Evolutionary conservation across 495 filamentous ascomycete species (phyloP), one percentile per base, ranked within the genome.

Genomic region (Hyaloscypha bicolor): DNA sequence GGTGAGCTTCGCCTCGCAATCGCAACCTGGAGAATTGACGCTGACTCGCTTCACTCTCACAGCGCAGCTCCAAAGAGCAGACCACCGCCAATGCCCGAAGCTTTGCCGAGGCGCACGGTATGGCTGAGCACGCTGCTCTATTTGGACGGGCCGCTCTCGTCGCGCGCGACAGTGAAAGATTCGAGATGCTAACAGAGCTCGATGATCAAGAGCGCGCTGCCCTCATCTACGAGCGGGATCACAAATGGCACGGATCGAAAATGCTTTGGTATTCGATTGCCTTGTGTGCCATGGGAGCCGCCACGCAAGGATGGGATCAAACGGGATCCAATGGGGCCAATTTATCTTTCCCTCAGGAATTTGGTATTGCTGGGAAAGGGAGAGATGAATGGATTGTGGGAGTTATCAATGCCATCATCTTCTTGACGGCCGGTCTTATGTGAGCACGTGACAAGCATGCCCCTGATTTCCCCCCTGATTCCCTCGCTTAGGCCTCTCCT

Each of bases 301-400:
- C 88, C 6, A 55, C 90, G 35, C 89, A 92, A 72, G 88, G 88
- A 30, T 90, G 88, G 87, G 87, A 90, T 61, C 88, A 90, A 74
- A 68, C 66, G 8, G 65, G 65, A 37, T 51, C 52, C 22, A 70
- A 70, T 42, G 68, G 68, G 6, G 68, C 68, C 42, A 70, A 70
- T 42, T 37, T 62, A 22, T 52, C 53, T 51, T 69, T 65, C 42
- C 64, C 29, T 9, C 32, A 69, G 12, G 64, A 69, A 8, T 76
- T 76, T 57, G 67, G 72, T 32, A 75, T 76, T 66, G 79, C 56
- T 60, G 56, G 62, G 16, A 59, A 19, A 31, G 33, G 37, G 3
- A 69, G 67, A 14, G 85, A 90, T 71, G 73, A 80, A 31, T 88
- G 86, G 80, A 75, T 90, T 6, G 52, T 89, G 21, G 88, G 88